Percentiles rank a stretch among this genome's conserved stretches.
These are phyloP conservation scores for Beta macrorhiza DNA, from an alignment of 179 eudicot genomes.

Conservation along the genomic window DNA sequence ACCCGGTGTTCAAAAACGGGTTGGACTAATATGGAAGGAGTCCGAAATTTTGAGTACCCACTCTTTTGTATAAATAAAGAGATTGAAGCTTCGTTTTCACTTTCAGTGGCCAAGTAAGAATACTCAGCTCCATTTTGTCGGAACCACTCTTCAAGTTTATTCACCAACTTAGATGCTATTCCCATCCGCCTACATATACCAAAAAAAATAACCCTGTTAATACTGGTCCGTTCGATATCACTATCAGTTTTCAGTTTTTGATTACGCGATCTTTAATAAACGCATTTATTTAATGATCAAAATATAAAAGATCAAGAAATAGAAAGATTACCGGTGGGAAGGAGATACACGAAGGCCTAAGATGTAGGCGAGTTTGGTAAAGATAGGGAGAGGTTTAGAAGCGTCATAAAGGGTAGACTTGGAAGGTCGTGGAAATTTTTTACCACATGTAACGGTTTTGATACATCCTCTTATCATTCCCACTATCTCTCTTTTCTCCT, in stretches of 20 bases:
- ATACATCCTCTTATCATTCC: slow-evolving; percentile 93
- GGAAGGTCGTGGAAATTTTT: slow-evolving; percentile 40
- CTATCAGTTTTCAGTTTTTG: too few species aligned
- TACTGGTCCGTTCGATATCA: too few species aligned
- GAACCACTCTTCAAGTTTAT: slow-evolving; percentile 76
- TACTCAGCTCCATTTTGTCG: slow-evolving; percentile 67
- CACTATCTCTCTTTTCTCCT: slow-evolving; percentile 49
- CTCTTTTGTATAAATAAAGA: slow-evolving; percentile 67
- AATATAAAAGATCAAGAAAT: background rate
- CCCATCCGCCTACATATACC: slow-evolving; percentile 59
- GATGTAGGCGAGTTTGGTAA: slow-evolving; percentile 79
- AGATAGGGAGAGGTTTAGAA: slow-evolving; percentile 38
- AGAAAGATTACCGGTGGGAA: slow-evolving; percentile 54
- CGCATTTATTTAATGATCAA: background rate
- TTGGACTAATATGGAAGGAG: slow-evolving; percentile 76
- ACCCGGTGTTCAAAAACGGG: slow-evolving; percentile 83
- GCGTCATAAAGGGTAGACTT: slow-evolving; percentile 21
- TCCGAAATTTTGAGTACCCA: slow-evolving; percentile 82
- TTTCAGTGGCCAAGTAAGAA: slow-evolving; percentile 82
- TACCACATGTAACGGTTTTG: slow-evolving; percentile 81
- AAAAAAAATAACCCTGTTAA: too few species aligned
- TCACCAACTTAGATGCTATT: slow-evolving; percentile 65
- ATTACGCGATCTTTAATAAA: too few species aligned
- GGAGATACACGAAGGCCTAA: slow-evolving; percentile 93
- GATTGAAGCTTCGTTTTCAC: slow-evolving; percentile 67